phyloP scores from a whole-genome alignment of 257 asterid genomes.

The Orobanche coerulescens region DNA sequence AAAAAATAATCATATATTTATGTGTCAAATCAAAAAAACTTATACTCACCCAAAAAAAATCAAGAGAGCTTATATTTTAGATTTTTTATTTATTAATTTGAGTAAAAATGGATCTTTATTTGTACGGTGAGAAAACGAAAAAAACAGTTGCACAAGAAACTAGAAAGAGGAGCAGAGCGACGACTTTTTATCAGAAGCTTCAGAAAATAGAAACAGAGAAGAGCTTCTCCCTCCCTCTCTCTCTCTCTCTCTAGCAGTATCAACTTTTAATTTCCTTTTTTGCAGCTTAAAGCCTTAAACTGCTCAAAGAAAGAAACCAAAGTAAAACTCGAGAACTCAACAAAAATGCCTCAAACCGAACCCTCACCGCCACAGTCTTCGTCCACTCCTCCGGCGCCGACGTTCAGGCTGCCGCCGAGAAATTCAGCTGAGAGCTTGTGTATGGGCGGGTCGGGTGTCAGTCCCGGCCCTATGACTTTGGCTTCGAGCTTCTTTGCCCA shows the following conservation, averaged over 20 bases:
- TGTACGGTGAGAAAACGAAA: too few species aligned
- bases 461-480: conserved; percentile 81
- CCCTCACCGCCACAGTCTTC: conserved; percentile 26
- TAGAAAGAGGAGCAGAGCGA: too few species aligned
- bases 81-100: too few species aligned
- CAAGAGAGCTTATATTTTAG: too few species aligned
- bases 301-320: background rate
- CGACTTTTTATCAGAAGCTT: conserved; percentile 21
- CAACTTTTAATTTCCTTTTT: too few species aligned
- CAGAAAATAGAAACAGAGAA: background rate
- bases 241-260: too few species aligned
- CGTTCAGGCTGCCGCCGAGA: conserved; percentile 44
- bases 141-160: too few species aligned
- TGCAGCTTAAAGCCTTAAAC: background rate
- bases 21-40: too few species aligned
- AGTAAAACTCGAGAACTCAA: conserved; percentile 19
- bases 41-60: too few species aligned
- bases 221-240: background rate
- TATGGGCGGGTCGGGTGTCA: conserved; percentile 38
- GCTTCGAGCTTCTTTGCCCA: conserved; percentile 68
- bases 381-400: conserved; percentile 28
- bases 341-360: conserved; percentile 42
- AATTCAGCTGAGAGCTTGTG: conserved; percentile 42
- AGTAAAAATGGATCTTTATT: too few species aligned
- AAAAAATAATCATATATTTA: too few species aligned